Base-by-base conservation (phyloP, 139 green algal genomes). In the Raphidocelis subcapitata region DNA sequence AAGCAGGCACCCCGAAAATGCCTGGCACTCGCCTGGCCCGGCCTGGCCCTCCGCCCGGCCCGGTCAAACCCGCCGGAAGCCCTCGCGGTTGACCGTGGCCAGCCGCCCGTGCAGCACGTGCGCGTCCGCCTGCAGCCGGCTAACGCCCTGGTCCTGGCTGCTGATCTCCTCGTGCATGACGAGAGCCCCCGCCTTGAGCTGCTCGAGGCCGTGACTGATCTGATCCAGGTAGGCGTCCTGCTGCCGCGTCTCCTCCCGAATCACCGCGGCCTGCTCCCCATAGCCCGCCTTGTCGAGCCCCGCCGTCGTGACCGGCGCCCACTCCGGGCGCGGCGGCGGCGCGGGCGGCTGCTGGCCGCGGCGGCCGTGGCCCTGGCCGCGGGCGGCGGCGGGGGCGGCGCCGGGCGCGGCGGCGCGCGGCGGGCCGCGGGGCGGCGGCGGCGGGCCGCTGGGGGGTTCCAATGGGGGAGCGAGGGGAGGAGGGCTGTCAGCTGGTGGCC, bases 201-300 rank as follows among this genome's bases (percentile, higher is more conserved):
- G 54, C 37, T 72, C 64, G 18, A 79, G 63, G 49, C 72, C 72
- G 51, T 59, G 15, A 36, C 54, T 62, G 29, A 79, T 79, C 54
- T 79, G 16, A 49, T 79, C 72, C 37, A 79, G 35, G 63, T 79
- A 73, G 14, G 67, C 20, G 72, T 79, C 64, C 72, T 79, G 72
- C 72, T 79, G 24, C 28, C 5, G 3, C 28, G 72, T 79, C 52
- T 79, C 64, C 4, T 32, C 31, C 10, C 67, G 23, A 12, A 79
- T 67, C 16, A 20, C 61, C 3, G 21, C 60, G 10, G 62, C 71
- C 62, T 77, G 23, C 16, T 62, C 20, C 16, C 23, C 59, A 35
- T 61, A 37, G 28, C 69, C 68, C 0, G 46, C n/a, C 24, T 28
- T 14, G 10, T 8, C 54, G 12, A 61, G 54, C 24, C 54, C 54